Evolutionary conservation across 257 asterid genomes (phyloP).

Genomic region (Petunia secreta): DNA sequence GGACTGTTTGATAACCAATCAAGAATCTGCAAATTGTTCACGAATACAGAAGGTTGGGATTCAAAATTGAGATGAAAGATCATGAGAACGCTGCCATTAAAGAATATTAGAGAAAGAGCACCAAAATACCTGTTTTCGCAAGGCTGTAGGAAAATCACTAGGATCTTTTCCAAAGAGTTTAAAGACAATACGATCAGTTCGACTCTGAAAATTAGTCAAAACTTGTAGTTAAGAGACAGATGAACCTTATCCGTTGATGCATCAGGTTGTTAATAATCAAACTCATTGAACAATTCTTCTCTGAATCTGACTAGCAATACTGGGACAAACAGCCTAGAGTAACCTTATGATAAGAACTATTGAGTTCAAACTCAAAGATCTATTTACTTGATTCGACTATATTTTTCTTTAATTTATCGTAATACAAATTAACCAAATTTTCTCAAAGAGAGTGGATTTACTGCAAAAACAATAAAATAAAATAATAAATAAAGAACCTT

Average conservation of each 20-base stretch:
- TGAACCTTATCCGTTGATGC: conserved; percentile 8
- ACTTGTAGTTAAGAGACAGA: conserved; percentile 10
- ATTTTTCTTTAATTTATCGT: background rate
- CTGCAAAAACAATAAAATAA: background rate
- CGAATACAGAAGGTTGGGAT: conserved; percentile 17
- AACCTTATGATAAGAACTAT: background rate
- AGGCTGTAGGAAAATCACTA: conserved; percentile 78
- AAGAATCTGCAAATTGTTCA: conserved; percentile 56
- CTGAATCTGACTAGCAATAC: background rate
- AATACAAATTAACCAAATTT: background rate
- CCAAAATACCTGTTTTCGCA: conserved; percentile 65
- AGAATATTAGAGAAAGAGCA: conserved; percentile 5
- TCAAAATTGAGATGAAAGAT: conserved; percentile 10
- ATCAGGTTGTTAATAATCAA: conserved; percentile 3
- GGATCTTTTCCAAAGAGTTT: conserved; percentile 97
- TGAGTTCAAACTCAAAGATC: conserved; percentile 21
- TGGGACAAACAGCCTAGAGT: conserved; percentile 19
- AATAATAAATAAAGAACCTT: background rate
- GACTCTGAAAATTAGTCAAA: conserved; percentile 59
- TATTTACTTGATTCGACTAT: background rate
- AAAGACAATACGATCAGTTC: conserved; percentile 80
- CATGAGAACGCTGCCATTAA: background rate
- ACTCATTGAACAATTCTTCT: conserved; percentile 12
- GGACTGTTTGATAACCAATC: conserved; percentile 91
- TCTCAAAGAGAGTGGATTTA: background rate